A percentile compares a stretch with the other conserved stretches of the same genome.
These are phyloP conservation scores for Cymbopogon flexuosus DNA, from an alignment of 202 grass and related monocot genomes.

Conservation along the genomic window DNA sequence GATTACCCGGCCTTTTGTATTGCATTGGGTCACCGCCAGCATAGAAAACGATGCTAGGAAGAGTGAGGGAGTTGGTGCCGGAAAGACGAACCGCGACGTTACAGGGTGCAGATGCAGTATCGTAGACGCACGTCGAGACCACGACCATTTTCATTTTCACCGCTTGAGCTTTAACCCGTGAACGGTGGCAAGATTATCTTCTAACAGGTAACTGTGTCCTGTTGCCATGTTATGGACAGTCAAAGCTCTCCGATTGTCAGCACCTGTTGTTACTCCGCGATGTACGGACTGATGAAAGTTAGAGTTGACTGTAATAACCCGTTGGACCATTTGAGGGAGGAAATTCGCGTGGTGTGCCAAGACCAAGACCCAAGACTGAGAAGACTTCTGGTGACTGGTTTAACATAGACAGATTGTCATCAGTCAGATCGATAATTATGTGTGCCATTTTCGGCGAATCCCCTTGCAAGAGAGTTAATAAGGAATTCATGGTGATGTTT, in stretches of 20 bases:
- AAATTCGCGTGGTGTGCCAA: neutral
- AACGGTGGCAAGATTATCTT: neutral
- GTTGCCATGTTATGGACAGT: neutral
- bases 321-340: neutral
- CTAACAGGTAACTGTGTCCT: neutral
- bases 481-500: neutral
- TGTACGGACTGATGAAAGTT: neutral
- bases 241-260: too few relatives aligned
- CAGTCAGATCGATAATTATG: neutral
- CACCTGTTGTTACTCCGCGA: neutral
- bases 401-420: neutral
- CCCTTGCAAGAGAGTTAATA: neutral
- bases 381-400: neutral
- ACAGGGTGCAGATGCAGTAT: neutral
- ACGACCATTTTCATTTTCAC: neutral
- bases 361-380: neutral
- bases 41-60: slow-evolving; percentile 9
- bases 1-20: slow-evolving; percentile 2
- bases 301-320: neutral
- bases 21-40: neutral
- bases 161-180: neutral
- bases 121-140: neutral
- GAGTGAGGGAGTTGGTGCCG: neutral
- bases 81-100: slow-evolving; percentile 24
- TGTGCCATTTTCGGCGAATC: neutral